A percentile compares a stretch with the other conserved stretches of the same genome.
phyloP scores from a whole-genome alignment of 2,329 filamentous ascomycete species.

The Sclerotinia nivalis region DNA sequence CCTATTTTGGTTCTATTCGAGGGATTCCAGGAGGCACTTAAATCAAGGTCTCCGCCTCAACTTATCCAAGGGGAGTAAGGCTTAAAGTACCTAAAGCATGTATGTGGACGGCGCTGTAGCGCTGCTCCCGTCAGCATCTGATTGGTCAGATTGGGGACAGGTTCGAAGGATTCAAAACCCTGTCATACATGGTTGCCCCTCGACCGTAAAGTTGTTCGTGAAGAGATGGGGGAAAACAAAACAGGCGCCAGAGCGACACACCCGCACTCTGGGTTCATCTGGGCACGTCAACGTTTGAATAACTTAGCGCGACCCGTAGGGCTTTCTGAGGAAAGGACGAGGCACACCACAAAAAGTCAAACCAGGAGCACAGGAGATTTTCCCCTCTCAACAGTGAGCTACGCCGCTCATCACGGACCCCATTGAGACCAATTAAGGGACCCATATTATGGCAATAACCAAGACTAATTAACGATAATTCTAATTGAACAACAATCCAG shows the following conservation, averaged over 20 bases:
- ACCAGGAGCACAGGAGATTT: constrained; percentile 16
- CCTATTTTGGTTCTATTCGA: constrained; percentile 38
- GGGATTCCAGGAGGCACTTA: constrained; percentile 37
- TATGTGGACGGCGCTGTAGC: constrained; percentile 24
- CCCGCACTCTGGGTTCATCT: constrained; percentile 42
- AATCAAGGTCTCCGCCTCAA: constrained; percentile 37
- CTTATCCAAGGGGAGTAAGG: constrained; percentile 33
- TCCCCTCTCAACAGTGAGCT: constrained; percentile 20
- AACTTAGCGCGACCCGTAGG: constrained; percentile 24
- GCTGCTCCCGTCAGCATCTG: constrained; percentile 22
- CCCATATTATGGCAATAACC: not conserved
- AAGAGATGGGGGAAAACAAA: constrained; percentile 23
- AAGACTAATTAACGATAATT: constrained; percentile 19
- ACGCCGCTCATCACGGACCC: constrained; percentile 24
- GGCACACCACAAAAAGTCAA: constrained; percentile 17
- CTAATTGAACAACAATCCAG: constrained; percentile 13
- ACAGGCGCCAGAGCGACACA: constrained; percentile 25
- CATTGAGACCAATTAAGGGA: constrained; percentile 12
- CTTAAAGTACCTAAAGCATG: constrained; percentile 33
- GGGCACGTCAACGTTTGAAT: constrained; percentile 34
- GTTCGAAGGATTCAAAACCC: constrained; percentile 23
- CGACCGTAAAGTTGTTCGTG: constrained; percentile 14
- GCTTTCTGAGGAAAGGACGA: constrained; percentile 21
- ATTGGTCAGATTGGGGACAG: constrained; percentile 24
- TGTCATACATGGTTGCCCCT: constrained; percentile 21